Percentiles rank a stretch among this genome's conserved stretches.
Conservation (phyloP, 768 basidiomycete species). For the Xerocomellus intermedius region DNA sequence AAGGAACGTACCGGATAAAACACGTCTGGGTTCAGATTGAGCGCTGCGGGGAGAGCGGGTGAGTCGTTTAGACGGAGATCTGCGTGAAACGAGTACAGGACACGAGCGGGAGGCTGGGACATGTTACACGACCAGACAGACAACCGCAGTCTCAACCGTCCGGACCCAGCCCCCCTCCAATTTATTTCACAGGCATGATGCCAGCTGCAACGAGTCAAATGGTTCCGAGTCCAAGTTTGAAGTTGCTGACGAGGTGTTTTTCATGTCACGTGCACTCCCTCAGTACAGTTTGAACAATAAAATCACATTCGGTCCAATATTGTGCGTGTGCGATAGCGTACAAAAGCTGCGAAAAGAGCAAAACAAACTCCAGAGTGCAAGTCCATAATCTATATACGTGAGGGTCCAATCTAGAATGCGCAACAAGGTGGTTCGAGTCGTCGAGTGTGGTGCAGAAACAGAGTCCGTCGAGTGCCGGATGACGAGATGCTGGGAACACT, state of each 20-base stretch:
- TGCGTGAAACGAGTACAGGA: neutral
- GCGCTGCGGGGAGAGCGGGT: neutral
- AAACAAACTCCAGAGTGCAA: conserved; percentile 22
- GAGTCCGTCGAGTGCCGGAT: neutral
- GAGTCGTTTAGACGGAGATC: conserved; percentile 17
- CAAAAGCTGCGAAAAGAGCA: conserved; percentile 14
- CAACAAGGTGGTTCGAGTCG: conserved; percentile 9
- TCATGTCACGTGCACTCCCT: conserved; percentile 12
- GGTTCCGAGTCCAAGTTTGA: neutral
- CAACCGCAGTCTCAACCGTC: neutral
- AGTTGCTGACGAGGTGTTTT: too few species aligned
- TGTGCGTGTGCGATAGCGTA: conserved; percentile 21
- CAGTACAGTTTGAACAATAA: conserved; percentile 2
- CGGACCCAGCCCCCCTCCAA: too few species aligned
- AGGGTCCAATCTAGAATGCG: conserved; percentile 22
- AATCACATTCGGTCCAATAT: conserved; percentile 18
- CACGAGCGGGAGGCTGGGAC: neutral
- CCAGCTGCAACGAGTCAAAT: neutral
- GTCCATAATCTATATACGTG: conserved; percentile 33
- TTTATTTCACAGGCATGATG: neutral
- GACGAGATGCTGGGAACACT: neutral
- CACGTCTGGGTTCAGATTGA: neutral
- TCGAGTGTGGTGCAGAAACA: conserved; percentile 4
- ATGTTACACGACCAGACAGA: neutral
- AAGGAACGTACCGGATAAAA: conserved; percentile 9